These are phyloP conservation scores for Rhododendron ferrugineum DNA, from an alignment of 148 eudicot genomes.

Conservation along the genomic window DNA sequence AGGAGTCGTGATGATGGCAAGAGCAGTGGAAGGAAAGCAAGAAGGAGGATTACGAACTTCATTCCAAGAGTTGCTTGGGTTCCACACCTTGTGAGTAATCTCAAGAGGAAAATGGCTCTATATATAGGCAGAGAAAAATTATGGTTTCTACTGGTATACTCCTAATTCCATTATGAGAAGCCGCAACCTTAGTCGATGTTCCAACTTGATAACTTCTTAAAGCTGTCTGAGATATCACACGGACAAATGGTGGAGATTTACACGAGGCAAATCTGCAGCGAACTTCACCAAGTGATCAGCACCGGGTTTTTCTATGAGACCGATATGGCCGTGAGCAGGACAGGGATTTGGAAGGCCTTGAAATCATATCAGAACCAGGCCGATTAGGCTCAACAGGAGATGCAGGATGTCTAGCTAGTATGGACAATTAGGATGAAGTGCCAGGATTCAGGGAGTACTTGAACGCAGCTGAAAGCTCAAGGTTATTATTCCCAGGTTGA, in stretches of 20 bases:
- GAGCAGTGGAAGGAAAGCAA: too few species aligned
- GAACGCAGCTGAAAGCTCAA: constrained; percentile 24
- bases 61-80: too few species aligned
- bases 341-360: constrained; percentile 32
- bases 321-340: constrained; percentile 28
- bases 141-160: background rate
- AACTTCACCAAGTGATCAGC: constrained; percentile 61
- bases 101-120: too few species aligned
- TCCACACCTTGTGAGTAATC: too few species aligned
- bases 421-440: constrained; percentile 7
- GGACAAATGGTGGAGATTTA: constrained; percentile 88
- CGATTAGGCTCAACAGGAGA: constrained; percentile 17
- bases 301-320: constrained; percentile 33
- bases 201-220: constrained; percentile 48
- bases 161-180: constrained; percentile 8
- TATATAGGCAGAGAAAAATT: too few species aligned
- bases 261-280: constrained; percentile 93
- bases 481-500: constrained; percentile 18
- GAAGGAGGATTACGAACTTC: too few species aligned
- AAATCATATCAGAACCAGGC: constrained; percentile 16
- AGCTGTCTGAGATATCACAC: constrained; percentile 71
- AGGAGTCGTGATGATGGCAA: too few species aligned
- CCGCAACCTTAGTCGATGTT: constrained; percentile 23
- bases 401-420: constrained; percentile 8
- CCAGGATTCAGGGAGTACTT: constrained; percentile 16